Base-by-base conservation (phyloP, 192 early-diverging fungal species). In the Podila epicladia region DNA sequence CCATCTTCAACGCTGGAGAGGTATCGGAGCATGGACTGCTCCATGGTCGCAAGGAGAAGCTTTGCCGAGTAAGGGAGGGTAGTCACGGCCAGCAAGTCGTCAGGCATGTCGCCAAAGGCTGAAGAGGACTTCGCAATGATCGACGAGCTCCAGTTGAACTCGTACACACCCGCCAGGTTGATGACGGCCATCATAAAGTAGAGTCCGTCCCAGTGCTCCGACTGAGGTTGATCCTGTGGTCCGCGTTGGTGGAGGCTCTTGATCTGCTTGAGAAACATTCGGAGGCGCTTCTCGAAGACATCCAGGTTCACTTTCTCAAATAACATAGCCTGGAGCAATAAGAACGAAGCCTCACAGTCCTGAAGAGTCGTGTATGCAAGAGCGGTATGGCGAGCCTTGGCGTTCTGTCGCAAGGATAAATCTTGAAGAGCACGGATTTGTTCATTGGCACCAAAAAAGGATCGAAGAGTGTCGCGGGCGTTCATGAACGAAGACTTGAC, bases 221-320 rank as follows among this genome's bases (percentile, higher is more conserved):
- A 31, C 9, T 45, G 55, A 6, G 20, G n/a, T 20, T 24, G 4
- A 22, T 33, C 31, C n/a, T 49, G 58, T 19, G 9, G 1, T 24
- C 26, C 53, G 4, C 29, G 50, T 24, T 49, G 58, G 38, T 82
- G 69, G 20, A 68, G 49, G 22, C 41, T 28, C 5, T 45, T 58
- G 29, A 79, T n/a, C 55, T 82, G 75, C 22, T 82, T 73, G 5
- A 64, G 32, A 48, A 85, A 78, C 32, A 41, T 61, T 33, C 58
- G 50, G 28, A 74, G 58, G 29, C 73, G 71, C 37, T 84, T 73
- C 11, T 78, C 70, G 71, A 90, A 90, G 17, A 72, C 33, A 45
- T 90, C 89, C n/a, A 90, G 73, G 5, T 86, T 87, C 33, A 90
- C 86, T 55, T 87, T 90, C 19, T 86, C 88, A 71, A 90, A 90